Percentiles rank a stretch among this genome's conserved stretches.
These are phyloP conservation scores for Ballota nigra DNA, from an alignment of 257 asterid genomes.

Conservation along the genomic window DNA sequence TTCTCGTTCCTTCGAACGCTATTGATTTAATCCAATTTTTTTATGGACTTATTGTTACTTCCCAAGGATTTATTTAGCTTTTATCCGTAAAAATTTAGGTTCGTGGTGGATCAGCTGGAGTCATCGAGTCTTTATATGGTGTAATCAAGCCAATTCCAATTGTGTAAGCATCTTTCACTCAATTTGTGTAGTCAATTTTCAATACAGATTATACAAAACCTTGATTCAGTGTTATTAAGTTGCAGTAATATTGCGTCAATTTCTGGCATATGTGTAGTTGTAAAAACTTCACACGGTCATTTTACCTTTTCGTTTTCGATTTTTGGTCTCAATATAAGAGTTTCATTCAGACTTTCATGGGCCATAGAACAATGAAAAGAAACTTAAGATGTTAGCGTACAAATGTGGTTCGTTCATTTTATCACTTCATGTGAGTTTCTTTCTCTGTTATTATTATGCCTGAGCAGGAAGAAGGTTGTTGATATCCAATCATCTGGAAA, in stretches of 20 bases:
- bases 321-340: neutral
- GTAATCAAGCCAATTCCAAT: conserved; percentile 72
- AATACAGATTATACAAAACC: neutral
- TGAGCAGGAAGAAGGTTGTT: conserved; percentile 54
- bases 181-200: neutral
- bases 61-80: neutral
- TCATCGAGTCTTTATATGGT: conserved; percentile 80
- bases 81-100: conserved; percentile 40
- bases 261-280: neutral
- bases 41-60: neutral
- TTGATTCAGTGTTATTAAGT: neutral
- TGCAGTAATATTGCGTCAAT: neutral
- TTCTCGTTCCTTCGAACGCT: neutral
- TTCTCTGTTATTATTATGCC: neutral
- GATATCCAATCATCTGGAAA: conserved; percentile 57
- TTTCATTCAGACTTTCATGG: neutral
- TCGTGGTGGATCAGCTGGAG: conserved; percentile 90
- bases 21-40: neutral
- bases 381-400: neutral
- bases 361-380: neutral
- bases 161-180: conserved; percentile 43
- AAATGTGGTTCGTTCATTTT: neutral
- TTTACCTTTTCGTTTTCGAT: neutral
- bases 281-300: neutral
- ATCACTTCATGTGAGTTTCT: neutral